A percentile compares a stretch with the other conserved stretches of the same genome.
These are phyloP conservation scores for Metarhizium anisopliae DNA, from an alignment of 2,329 filamentous ascomycete species.

Conservation along the genomic window DNA sequence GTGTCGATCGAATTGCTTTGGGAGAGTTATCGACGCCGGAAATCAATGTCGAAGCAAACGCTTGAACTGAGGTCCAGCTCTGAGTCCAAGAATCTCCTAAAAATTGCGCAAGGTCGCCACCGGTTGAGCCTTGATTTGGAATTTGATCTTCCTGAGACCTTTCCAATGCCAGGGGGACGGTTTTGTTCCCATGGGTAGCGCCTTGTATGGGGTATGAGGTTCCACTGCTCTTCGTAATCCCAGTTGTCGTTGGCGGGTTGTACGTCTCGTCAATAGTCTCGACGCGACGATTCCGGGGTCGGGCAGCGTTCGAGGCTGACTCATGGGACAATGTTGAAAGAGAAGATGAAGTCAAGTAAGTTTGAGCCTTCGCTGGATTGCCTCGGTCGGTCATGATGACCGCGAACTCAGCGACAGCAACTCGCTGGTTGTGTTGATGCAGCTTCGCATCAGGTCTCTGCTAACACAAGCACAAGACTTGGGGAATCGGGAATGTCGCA, in stretches of 20 bases:
- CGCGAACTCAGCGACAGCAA: constrained; percentile 21
- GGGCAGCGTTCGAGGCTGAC: constrained; percentile 29
- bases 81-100: constrained; percentile 43
- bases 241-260: constrained; percentile 13
- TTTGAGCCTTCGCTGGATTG: constrained; percentile 20
- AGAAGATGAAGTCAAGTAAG: constrained; percentile 37
- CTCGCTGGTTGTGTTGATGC: constrained; percentile 15
- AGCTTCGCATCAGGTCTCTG: constrained; percentile 23
- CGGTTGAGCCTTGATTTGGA: constrained; percentile 22
- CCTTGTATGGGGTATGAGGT: background rate
- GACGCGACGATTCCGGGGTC: constrained; percentile 42
- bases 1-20: background rate
- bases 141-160: constrained; percentile 9
- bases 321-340: constrained; percentile 32
- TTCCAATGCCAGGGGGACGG: background rate
- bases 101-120: constrained; percentile 30
- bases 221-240: background rate
- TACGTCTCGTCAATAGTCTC: constrained; percentile 21
- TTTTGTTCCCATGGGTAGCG: background rate
- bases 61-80: constrained; percentile 47
- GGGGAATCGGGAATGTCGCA: background rate
- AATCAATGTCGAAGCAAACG: constrained; percentile 39
- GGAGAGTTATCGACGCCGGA: constrained; percentile 16
- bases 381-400: constrained; percentile 27
- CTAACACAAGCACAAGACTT: background rate